These are phyloP conservation scores for Rosa persica DNA, from an alignment of 306 rosid genomes.

Conservation along the genomic window DNA sequence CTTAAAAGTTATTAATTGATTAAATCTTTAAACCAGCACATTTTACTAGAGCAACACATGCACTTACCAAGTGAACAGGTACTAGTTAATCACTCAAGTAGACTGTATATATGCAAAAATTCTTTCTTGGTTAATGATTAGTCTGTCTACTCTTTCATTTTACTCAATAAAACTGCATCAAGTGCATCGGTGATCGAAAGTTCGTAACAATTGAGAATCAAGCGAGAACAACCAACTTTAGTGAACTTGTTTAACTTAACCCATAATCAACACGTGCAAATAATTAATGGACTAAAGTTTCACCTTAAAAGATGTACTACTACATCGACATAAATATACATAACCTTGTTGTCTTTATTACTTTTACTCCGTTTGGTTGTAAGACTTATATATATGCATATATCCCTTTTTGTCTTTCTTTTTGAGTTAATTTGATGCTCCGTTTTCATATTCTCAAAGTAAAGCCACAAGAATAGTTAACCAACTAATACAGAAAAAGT, in stretches of 20 bases:
- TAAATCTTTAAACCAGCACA: background rate
- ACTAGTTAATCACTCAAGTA: background rate
- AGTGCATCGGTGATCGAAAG: background rate
- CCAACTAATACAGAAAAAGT: background rate
- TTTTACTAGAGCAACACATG: background rate
- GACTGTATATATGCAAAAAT: too few relatives aligned
- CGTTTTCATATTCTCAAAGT: background rate
- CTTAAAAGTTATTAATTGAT: too few relatives aligned
- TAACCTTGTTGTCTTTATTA: background rate
- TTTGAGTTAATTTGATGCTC: conserved; percentile 7
- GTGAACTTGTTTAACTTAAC: background rate
- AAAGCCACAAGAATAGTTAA: conserved; percentile 4
- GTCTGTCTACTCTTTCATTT: background rate
- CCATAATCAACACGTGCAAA: background rate
- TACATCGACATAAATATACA: background rate
- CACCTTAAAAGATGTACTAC: background rate
- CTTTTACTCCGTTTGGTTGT: background rate
- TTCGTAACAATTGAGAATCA: background rate
- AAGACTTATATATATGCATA: background rate
- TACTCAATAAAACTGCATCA: background rate
- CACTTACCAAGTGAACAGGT: background rate
- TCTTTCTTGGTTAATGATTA: background rate
- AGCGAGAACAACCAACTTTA: background rate
- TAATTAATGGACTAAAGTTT: background rate
- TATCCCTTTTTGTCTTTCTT: conserved; percentile 7